Base-by-base conservation (phyloP, 805 yeast species). In the Candida morakotiae region DNA sequence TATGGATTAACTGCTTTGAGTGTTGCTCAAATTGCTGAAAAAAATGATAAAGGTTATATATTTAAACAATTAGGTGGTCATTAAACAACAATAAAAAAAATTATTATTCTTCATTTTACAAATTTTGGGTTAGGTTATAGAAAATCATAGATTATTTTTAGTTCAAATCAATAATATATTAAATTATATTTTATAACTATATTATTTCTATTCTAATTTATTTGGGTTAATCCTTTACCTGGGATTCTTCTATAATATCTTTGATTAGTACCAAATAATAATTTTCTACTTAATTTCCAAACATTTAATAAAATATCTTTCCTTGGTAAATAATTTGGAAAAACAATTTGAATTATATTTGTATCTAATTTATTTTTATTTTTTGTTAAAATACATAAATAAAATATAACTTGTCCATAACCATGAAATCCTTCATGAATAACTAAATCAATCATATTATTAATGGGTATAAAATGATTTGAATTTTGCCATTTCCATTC, bases 401-500 rank as follows among this genome's bases (percentile, higher is more conserved):
- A 81, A 53, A 71, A 81, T 2, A 81, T 64, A 8, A 83, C 87
- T 44, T 67, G 70, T 43, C 79, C 80, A 43, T 78, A 73, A 5
- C 82, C 82, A 38, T 68, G 68, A 52, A 86, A 84, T 0, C 85
- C 89, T 55, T 86, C 95, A 52, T 83, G 83, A 18, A 86, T 79
- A 0, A 83, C 74, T 9, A 85, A 55, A 53, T 84, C 91, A 3
- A 74, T 69, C 35, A 85, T 69, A 31, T 65, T 64, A 31, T 71
- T 73, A 26, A 68, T 58, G 0, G 88, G 82, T 9, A 82, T 69
- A 52, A 85, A 82, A 30, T 49, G 42, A 6, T 50, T 45, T n/a
- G 37, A 19, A 10, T 43, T 44, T 18, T 46, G 41, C 38, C 51
- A 48, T 35, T 33, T 48, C 47, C 62, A 60, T 8, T 47, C 37